Percentiles rank a stretch among this genome's conserved stretches.
Evolutionary conservation across 495 filamentous ascomycete species (phyloP).

Genomic region (Penicillium cinerascens): DNA sequence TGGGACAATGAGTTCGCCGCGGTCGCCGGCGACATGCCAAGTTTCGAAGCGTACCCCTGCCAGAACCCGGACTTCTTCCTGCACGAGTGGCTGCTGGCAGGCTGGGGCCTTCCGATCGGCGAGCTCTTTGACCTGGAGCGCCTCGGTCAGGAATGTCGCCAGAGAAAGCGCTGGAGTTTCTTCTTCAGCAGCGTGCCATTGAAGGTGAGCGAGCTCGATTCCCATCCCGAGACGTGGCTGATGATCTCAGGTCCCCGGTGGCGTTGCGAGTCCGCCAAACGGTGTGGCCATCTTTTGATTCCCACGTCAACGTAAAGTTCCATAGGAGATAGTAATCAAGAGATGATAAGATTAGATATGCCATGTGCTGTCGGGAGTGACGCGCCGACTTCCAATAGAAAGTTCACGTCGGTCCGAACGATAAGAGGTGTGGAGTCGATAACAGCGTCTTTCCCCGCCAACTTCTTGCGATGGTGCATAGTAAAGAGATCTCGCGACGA

Average conservation of each 20-base stretch:
- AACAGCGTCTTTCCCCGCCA: neutral
- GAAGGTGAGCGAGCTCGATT: constrained; percentile 33
- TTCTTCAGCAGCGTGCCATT: constrained; percentile 55
- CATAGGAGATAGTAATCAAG: no score
- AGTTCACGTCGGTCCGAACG: neutral
- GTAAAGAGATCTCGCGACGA: constrained; percentile 23
- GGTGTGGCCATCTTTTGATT: constrained; percentile 42
- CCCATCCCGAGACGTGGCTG: constrained; percentile 4
- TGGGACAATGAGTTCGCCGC: constrained; percentile 51
- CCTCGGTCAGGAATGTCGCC: constrained; percentile 41
- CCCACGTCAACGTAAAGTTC: no score
- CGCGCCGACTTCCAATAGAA: neutral
- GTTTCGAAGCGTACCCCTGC: constrained; percentile 42
- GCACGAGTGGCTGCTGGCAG: constrained; percentile 52
- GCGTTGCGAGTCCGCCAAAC: constrained; percentile 53
- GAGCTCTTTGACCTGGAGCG: constrained; percentile 58
- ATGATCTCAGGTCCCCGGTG: constrained; percentile 31
- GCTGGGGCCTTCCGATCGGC: constrained; percentile 57
- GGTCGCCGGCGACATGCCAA: constrained; percentile 48
- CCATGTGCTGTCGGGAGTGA: no score
- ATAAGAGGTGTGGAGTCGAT: neutral
- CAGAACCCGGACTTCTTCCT: constrained; percentile 28
- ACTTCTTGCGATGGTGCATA: constrained; percentile 21
- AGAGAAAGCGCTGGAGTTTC: constrained; percentile 44
- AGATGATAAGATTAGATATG: no score